phyloP scores from a whole-genome alignment of 345 rosid species.

The Boechera stricta region DNA sequence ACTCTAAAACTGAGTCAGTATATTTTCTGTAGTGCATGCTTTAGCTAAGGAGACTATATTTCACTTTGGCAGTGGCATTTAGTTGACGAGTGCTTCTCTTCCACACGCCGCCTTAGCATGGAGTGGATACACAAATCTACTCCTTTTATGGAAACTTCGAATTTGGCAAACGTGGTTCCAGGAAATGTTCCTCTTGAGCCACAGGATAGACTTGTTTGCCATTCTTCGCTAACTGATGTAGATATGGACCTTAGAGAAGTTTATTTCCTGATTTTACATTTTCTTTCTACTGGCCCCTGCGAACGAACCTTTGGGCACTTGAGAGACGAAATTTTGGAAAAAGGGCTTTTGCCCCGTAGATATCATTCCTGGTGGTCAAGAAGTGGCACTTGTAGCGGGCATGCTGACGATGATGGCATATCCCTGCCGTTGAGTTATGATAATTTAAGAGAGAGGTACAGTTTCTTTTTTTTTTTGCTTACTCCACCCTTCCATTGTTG shows the following conservation, averaged over 20 bases:
- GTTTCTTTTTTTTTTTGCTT: slow-evolving; percentile 1
- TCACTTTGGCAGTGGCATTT: slow-evolving; percentile 28
- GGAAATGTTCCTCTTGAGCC: slow-evolving; percentile 53
- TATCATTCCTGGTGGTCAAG: slow-evolving; percentile 95
- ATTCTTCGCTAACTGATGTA: slow-evolving; percentile 48
- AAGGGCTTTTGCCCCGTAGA: slow-evolving; percentile 91
- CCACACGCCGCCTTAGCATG: slow-evolving; percentile 55
- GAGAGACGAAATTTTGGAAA: slow-evolving; percentile 75
- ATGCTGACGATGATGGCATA: slow-evolving; percentile 65
- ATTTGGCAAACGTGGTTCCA: slow-evolving; percentile 49
- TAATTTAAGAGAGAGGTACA: slow-evolving; percentile 76
- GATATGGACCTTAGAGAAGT: slow-evolving; percentile 83
- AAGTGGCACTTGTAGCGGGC: slow-evolving; percentile 58
- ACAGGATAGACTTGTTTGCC: slow-evolving; percentile 50
- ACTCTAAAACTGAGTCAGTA: slow-evolving; percentile 3
- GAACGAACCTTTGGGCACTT: slow-evolving; percentile 66
- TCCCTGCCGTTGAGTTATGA: slow-evolving; percentile 77
- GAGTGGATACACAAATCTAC: slow-evolving; percentile 61
- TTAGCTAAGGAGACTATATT: not conserved
- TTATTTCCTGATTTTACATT: slow-evolving; percentile 89
- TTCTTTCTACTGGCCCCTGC: slow-evolving; percentile 87
- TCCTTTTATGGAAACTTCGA: slow-evolving; percentile 56
- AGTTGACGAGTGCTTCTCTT: slow-evolving; percentile 32
- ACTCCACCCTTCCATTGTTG: not conserved
- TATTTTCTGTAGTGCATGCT: not conserved